Percentiles rank a stretch among this genome's conserved stretches.
Conservation (phyloP, 139 green algal genomes). For the Protoeuglena noctilucae region DNA sequence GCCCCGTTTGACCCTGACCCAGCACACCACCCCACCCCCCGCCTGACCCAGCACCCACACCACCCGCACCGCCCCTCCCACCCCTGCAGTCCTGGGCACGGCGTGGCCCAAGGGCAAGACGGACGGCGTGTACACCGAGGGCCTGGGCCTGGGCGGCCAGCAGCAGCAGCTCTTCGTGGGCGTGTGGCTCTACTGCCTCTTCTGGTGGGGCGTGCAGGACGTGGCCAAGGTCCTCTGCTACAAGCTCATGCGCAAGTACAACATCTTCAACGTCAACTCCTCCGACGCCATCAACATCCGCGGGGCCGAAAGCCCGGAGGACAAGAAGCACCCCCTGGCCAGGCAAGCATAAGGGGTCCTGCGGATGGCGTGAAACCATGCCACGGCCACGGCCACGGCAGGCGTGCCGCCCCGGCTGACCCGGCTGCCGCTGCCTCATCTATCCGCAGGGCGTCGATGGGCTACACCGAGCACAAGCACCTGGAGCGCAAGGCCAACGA, state of each 20-base stretch:
- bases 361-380: no score
- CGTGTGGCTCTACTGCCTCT: constrained; percentile 67
- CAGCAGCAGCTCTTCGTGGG: constrained; percentile 36
- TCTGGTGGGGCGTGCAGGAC: constrained; percentile 68
- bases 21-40: no score
- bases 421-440: no score
- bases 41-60: no score
- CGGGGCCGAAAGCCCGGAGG: constrained; percentile 13
- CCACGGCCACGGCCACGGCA: no score
- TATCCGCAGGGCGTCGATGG: constrained; percentile 15
- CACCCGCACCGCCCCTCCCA: no score
- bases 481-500: constrained; percentile 30
- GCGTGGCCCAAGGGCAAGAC: constrained; percentile 39
- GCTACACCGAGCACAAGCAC: constrained; percentile 41
- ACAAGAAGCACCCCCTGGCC: constrained; percentile 16
- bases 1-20: no score
- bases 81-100: constrained; percentile 42
- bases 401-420: no score
- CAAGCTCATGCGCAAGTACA: constrained; percentile 28
- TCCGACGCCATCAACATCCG: constrained; percentile 35
- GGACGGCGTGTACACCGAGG: constrained; percentile 21
- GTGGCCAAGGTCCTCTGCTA: constrained; percentile 32
- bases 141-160: constrained; percentile 13
- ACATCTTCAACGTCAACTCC: constrained; percentile 47
- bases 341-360: constrained; percentile 38